Conservation (phyloP, 1,284 basidiomycete species). For the Rhodotorula sp. region DNA sequence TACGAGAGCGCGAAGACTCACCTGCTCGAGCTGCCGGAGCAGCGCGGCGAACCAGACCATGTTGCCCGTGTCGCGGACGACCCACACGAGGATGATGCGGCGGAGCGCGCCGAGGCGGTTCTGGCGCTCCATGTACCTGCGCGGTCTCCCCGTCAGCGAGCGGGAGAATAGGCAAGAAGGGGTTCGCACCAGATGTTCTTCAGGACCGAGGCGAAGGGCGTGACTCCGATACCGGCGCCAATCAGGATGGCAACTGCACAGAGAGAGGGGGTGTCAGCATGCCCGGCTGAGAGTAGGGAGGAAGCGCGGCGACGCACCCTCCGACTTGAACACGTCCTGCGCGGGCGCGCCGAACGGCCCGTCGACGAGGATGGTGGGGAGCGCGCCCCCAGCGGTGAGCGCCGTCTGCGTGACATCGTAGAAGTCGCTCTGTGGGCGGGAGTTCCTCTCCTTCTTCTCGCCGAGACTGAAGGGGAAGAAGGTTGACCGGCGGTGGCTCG, state of each 20-base stretch:
- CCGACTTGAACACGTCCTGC: constrained; percentile 81
- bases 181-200: constrained; percentile 77
- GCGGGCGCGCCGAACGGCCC: constrained; percentile 69
- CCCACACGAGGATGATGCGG: constrained; percentile 87
- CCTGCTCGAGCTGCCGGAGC: constrained; percentile 78
- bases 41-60: constrained; percentile 91
- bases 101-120: constrained; percentile 72
- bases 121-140: constrained; percentile 70
- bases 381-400: constrained; percentile 47
- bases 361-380: constrained; percentile 77
- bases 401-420: constrained; percentile 64
- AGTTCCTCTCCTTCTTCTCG: not conserved
- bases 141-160: too few species aligned
- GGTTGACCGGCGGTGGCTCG: not conserved
- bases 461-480: not conserved
- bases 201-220: constrained; percentile 84
- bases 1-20: constrained; percentile 57
- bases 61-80: constrained; percentile 56
- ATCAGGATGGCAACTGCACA: constrained; percentile 70
- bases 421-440: constrained; percentile 62
- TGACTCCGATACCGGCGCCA: constrained; percentile 81
- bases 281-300: too few species aligned
- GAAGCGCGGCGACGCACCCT: constrained; percentile 49
- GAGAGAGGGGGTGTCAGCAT: not conserved
- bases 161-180: too few species aligned